Percentiles rank a stretch among this genome's conserved stretches.
phyloP scores from a whole-genome alignment of 2,329 filamentous ascomycete species.

The Exophiala sp. region DNA sequence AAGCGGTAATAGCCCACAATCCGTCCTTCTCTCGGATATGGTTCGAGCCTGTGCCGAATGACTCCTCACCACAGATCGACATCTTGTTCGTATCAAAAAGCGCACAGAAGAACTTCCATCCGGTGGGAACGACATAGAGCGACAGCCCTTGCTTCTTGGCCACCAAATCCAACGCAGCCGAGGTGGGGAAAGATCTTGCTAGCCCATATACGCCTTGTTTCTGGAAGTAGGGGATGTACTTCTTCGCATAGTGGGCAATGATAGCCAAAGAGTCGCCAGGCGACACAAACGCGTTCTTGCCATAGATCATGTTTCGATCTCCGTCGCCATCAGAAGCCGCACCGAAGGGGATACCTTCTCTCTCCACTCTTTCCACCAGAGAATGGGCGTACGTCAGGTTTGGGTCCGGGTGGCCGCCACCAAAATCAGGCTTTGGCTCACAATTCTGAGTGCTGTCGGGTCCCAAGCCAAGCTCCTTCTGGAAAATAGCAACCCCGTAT shows the following conservation, averaged over 20 bases:
- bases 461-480: constrained; percentile 81
- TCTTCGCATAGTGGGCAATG: constrained; percentile 83
- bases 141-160: constrained; percentile 88
- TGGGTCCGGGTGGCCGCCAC: constrained; percentile 93
- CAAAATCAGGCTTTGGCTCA: constrained; percentile 86
- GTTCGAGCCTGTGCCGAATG: constrained; percentile 95
- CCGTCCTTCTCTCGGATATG: constrained; percentile 99
- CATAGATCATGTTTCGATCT: constrained; percentile 99
- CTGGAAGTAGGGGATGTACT: constrained; percentile 97
- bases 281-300: constrained; percentile 90
- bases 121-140: constrained; percentile 94
- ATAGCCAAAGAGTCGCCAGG: constrained; percentile 96
- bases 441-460: constrained; percentile 81
- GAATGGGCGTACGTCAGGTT: constrained; percentile 97
- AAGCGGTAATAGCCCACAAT: constrained; percentile 93
- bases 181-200: constrained; percentile 95
- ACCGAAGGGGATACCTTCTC: constrained; percentile 86
- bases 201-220: constrained; percentile 94
- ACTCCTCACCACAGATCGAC: constrained; percentile 97
- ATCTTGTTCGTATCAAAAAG: constrained; percentile 92
- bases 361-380: constrained; percentile 87
- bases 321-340: constrained; percentile 95
- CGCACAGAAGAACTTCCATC: constrained; percentile 99
- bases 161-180: constrained; percentile 88
- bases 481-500: constrained; percentile 91